These are phyloP conservation scores for Rhizophora apiculata DNA, from an alignment of 345 rosid species.

Conservation along the genomic window DNA sequence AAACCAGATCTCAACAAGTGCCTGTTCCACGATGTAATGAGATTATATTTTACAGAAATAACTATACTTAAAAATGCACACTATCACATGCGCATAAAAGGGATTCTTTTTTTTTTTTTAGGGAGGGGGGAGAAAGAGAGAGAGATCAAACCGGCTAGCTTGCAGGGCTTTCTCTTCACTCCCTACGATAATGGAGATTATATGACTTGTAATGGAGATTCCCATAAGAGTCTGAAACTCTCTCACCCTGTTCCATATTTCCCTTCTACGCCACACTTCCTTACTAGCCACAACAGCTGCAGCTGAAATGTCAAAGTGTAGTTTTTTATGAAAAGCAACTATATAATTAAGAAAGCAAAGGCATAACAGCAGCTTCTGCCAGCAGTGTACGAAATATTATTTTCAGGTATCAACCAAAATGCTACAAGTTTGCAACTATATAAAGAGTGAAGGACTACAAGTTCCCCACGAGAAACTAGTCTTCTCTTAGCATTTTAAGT, in stretches of 20 bases:
- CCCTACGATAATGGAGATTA: conserved; percentile 82
- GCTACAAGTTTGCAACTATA: neutral
- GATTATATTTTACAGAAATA: conserved; percentile 3
- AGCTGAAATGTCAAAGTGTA: conserved; percentile 44
- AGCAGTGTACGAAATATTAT: neutral
- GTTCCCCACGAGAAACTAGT: neutral
- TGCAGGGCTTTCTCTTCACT: conserved; percentile 77
- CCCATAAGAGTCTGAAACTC: conserved; percentile 69
- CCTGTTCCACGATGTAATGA: conserved; percentile 35
- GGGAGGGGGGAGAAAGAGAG: conserved; percentile 3
- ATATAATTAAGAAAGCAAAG: conserved; percentile 1
- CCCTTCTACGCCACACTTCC: conserved; percentile 86
- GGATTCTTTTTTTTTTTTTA: no score
- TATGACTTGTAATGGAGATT: conserved; percentile 68
- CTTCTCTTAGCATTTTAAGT: neutral
- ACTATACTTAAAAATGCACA: neutral
- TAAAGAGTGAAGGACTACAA: neutral
- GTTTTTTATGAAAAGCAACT: conserved; percentile 15
- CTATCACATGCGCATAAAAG: neutral
- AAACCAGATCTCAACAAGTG: conserved; percentile 75
- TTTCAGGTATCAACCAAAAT: no score
- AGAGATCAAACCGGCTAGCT: conserved; percentile 58
- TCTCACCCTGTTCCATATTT: conserved; percentile 73
- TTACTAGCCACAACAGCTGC: conserved; percentile 77
- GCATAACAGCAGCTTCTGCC: neutral